A percentile compares a stretch with the other conserved stretches of the same genome.
phyloP scores from a whole-genome alignment of 139 green algal genomes.

The Eudorina sp. region DNA sequence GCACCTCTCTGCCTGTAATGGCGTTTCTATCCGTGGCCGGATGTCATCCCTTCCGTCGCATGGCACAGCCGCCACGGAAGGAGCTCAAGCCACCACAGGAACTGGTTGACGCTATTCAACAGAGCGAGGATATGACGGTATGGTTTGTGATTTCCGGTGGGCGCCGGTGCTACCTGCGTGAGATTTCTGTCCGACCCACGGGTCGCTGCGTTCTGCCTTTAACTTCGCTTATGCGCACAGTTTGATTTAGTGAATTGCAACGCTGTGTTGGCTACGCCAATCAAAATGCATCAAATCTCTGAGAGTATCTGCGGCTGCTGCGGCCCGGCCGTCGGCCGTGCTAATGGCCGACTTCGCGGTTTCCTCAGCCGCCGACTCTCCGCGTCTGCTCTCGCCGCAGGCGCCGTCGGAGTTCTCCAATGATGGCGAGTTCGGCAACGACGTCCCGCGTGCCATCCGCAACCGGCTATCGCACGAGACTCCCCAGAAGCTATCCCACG shows the following conservation, averaged over 20 bases:
- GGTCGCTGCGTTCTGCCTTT: no score
- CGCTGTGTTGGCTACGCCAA: no score
- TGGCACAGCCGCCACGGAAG: background rate
- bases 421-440: background rate
- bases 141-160: no score
- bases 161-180: no score
- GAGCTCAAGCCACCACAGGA: constrained; percentile 53
- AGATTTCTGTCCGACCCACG: no score
- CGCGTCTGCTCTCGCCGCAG: background rate
- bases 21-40: no score
- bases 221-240: no score
- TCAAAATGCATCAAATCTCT: no score
- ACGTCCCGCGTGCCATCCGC: constrained; percentile 40
- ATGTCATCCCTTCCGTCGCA: background rate
- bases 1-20: no score
- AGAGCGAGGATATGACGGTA: constrained; percentile 48
- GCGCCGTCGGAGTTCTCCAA: background rate
- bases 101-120: constrained; percentile 42
- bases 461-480: constrained; percentile 47
- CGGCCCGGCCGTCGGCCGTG: background rate
- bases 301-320: background rate
- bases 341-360: background rate
- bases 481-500: constrained; percentile 10
- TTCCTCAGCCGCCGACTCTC: background rate
- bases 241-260: no score